phyloP scores from a whole-genome alignment of 768 basidiomycete genomes.

The Cantharellus cinnabarinus region DNA sequence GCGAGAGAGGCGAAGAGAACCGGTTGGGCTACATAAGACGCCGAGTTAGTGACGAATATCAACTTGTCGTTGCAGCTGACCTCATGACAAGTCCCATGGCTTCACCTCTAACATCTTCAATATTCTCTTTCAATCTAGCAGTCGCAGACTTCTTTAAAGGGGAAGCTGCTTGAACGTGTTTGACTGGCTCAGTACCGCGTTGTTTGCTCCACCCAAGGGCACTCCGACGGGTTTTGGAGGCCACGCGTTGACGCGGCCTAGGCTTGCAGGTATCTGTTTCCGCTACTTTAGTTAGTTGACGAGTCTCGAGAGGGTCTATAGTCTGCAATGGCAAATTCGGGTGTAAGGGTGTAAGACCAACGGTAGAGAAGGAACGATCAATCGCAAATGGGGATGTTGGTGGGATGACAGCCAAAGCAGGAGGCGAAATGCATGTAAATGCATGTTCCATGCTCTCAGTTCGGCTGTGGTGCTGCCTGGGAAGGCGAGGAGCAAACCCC shows the following conservation, averaged over 20 bases:
- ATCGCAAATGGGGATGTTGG: not conserved
- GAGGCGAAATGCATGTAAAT: constrained; percentile 7
- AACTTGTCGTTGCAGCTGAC: not conserved
- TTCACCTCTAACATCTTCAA: not conserved
- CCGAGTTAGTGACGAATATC: too few relatives aligned
- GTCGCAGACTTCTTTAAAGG: not conserved
- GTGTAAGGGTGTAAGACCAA: constrained; percentile 1
- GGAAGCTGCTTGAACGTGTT: not conserved
- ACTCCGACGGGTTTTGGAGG: not conserved
- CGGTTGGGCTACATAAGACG: too few relatives aligned
- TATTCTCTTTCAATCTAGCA: not conserved
- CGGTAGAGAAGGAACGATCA: not conserved
- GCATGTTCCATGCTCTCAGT: constrained; percentile 6
- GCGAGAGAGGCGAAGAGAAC: too few relatives aligned
- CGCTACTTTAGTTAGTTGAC: not conserved
- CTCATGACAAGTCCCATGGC: not conserved
- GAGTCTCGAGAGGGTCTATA: constrained; percentile 1
- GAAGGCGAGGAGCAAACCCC: not conserved
- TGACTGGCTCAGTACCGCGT: not conserved
- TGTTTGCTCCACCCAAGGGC: not conserved
- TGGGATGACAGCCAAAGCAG: not conserved
- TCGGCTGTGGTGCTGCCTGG: constrained; percentile 4
- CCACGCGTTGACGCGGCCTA: constrained; percentile 1
- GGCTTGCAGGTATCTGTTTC: not conserved
- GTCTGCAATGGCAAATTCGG: not conserved